Conservation (phyloP, 2,329 filamentous ascomycete genomes). For the Ophiosphaerella herpotricha region DNA sequence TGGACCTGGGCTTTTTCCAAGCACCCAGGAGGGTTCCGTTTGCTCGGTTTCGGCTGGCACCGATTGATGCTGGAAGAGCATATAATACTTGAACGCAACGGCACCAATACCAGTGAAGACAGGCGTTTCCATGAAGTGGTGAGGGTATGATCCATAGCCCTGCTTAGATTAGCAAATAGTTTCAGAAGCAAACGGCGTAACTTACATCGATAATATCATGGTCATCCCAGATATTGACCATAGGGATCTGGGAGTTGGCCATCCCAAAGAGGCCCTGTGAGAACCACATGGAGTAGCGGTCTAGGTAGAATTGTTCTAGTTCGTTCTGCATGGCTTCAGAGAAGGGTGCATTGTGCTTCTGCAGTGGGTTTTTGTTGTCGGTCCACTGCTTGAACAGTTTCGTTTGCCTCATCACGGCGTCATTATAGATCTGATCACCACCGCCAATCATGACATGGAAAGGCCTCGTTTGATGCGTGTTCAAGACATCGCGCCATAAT, state of each 20-base stretch:
- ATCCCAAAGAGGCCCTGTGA: conserved; percentile 93
- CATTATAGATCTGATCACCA: conserved; percentile 96
- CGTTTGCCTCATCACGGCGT: conserved; percentile 76
- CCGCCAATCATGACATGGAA: conserved; percentile 99
- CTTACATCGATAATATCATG: conserved; percentile 65
- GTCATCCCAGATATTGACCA: conserved; percentile 98
- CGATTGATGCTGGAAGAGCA: conserved; percentile 97
- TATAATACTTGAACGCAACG: conserved; percentile 97
- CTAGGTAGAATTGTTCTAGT: conserved; percentile 84
- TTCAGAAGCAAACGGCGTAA: conserved; percentile 3
- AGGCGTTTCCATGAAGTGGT: conserved; percentile 87
- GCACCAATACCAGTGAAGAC: conserved; percentile 89
- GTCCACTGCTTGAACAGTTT: conserved; percentile 83
- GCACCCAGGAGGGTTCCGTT: conserved; percentile 87
- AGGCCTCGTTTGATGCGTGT: conserved; percentile 85
- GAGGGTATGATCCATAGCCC: conserved; percentile 90
- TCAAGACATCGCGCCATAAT: conserved; percentile 94
- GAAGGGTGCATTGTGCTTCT: conserved; percentile 81
- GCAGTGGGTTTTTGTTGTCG: conserved; percentile 73
- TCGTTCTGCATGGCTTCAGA: conserved; percentile 83
- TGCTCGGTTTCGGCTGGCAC: conserved; percentile 77
- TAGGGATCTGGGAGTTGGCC: conserved; percentile 91
- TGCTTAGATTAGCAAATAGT: conserved; percentile 62
- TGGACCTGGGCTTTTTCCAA: conserved; percentile 79
- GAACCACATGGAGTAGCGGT: conserved; percentile 93